These are phyloP conservation scores for Sphagnum fallax DNA, from an alignment of 228 moss, liverwort and hornwort genomes.

Conservation along the genomic window DNA sequence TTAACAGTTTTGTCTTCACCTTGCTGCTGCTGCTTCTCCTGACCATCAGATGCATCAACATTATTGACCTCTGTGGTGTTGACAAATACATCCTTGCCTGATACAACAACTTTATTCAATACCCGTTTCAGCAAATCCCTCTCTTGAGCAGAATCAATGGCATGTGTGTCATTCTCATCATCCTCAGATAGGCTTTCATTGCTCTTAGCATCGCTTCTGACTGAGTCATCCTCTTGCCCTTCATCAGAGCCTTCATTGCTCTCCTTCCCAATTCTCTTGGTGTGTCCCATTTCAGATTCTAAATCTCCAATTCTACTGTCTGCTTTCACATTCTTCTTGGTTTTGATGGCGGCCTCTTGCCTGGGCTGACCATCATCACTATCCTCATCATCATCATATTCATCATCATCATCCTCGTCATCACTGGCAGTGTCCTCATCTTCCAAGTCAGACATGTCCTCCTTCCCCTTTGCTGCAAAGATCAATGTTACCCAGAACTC, in stretches of 20 bases:
- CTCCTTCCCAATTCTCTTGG: slow-evolving; percentile 9
- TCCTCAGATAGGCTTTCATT: slow-evolving; percentile 17
- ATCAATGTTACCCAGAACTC: neutral
- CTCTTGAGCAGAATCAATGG: slow-evolving; percentile 34
- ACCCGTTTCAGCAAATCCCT: slow-evolving; percentile 60
- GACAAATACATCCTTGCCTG: slow-evolving; percentile 15
- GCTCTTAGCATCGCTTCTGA: slow-evolving; percentile 31
- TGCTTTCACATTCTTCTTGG: slow-evolving; percentile 20
- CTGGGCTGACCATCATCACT: slow-evolving; percentile 21
- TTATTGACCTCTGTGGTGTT: slow-evolving; percentile 8
- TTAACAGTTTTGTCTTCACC: neutral
- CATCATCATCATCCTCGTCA: slow-evolving; percentile 27
- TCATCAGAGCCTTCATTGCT: slow-evolving; percentile 25
- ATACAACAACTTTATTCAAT: slow-evolving; percentile 56
- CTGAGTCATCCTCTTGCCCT: slow-evolving; percentile 21
- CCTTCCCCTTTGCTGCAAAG: slow-evolving; percentile 11
- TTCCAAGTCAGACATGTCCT: neutral
- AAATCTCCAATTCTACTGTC: slow-evolving; percentile 4
- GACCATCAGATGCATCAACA: neutral
- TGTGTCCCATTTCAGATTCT: neutral
- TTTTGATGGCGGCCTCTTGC: slow-evolving; percentile 8
- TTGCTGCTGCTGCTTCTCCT: slow-evolving; percentile 10
- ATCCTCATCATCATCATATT: slow-evolving; percentile 12
- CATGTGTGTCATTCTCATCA: slow-evolving; percentile 5
- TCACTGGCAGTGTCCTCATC: slow-evolving; percentile 51